phyloP scores from a whole-genome alignment of 2,329 filamentous ascomycete species.

The Ophiostoma australiae region DNA sequence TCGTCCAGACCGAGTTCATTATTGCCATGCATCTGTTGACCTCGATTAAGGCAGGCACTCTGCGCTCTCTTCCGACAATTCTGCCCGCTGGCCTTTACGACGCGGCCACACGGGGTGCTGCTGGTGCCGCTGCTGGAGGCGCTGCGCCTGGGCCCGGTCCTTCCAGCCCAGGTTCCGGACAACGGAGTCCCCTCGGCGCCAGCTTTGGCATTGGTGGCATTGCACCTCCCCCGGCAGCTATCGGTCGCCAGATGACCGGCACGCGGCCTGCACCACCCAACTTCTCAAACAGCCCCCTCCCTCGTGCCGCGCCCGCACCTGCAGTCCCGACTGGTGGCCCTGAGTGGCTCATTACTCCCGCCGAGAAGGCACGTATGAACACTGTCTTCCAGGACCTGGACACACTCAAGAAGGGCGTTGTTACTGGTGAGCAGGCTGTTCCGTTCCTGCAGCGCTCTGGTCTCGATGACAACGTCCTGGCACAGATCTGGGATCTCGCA shows the following conservation, averaged over 20 bases:
- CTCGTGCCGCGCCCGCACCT: slow-evolving; percentile 44
- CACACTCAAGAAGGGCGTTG: slow-evolving; percentile 71
- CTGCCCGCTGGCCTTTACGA: slow-evolving; percentile 86
- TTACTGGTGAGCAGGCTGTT: slow-evolving; percentile 92
- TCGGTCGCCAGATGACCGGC: slow-evolving; percentile 80
- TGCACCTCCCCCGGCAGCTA: slow-evolving; percentile 52
- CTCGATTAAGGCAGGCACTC: slow-evolving; percentile 77
- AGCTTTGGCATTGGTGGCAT: slow-evolving; percentile 33
- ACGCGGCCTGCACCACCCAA: slow-evolving; percentile 29
- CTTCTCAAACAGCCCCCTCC: slow-evolving; percentile 52
- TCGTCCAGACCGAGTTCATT: slow-evolving; percentile 87
- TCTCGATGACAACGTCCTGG: slow-evolving; percentile 79
- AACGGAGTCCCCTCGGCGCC: slow-evolving; percentile 46
- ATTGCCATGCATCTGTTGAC: slow-evolving; percentile 97
- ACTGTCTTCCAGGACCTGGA: slow-evolving; percentile 80
- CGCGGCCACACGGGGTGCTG: slow-evolving; percentile 67
- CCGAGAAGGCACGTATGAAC: slow-evolving; percentile 85
- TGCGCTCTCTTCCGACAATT: slow-evolving; percentile 72
- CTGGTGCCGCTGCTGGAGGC: slow-evolving; percentile 15
- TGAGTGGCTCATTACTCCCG: slow-evolving; percentile 78
- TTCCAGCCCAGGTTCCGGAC: slow-evolving; percentile 35
- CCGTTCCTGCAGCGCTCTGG: slow-evolving; percentile 90
- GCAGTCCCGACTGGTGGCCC: slow-evolving; percentile 32
- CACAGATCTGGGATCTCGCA: slow-evolving; percentile 94
- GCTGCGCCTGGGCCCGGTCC: slow-evolving; percentile 29